These are phyloP conservation scores for Chaetomium cochliodes DNA, from an alignment of 495 filamentous ascomycete genomes.

Conservation along the genomic window DNA sequence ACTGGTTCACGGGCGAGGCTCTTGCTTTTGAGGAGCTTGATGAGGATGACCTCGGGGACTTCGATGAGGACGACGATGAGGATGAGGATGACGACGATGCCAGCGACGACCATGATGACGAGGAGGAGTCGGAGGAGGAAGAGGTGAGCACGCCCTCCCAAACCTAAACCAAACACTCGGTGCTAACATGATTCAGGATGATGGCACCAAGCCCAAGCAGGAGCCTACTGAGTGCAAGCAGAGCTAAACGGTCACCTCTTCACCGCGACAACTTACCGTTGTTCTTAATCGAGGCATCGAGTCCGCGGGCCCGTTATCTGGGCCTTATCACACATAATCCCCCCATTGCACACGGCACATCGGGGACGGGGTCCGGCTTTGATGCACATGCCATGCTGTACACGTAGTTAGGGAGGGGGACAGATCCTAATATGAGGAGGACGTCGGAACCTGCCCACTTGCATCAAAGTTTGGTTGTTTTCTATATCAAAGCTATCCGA, in stretches of 20 bases:
- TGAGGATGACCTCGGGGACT: constrained; percentile 83
- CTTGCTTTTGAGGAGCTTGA: constrained; percentile 94
- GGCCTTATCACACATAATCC: constrained; percentile 13
- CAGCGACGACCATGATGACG: constrained; percentile 80
- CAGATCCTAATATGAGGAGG: constrained; percentile 31
- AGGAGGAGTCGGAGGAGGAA: constrained; percentile 82
- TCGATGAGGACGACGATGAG: constrained; percentile 91
- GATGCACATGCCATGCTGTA: constrained; percentile 17
- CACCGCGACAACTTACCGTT: constrained; percentile 11
- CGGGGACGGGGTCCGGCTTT: constrained; percentile 17
- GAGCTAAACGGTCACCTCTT: constrained; percentile 61
- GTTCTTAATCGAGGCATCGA: constrained; percentile 24
- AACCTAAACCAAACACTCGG: constrained; percentile 9
- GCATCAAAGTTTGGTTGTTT: constrained; percentile 30
- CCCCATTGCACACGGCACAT: constrained; percentile 15
- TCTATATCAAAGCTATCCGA: constrained; percentile 22
- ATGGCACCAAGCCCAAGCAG: constrained; percentile 94
- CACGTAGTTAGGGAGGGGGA: constrained; percentile 21
- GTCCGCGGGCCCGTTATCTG: constrained; percentile 19
- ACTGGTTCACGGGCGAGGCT: constrained; percentile 99
- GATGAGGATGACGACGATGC: constrained; percentile 56
- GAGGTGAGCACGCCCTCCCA: constrained; percentile 62
- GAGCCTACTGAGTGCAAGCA: constrained; percentile 99
- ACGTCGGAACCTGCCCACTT: constrained; percentile 27
- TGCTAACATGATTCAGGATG: constrained; percentile 61